These are phyloP conservation scores for Calonectria pseudoreteaudii DNA, from an alignment of 2,329 filamentous ascomycete genomes.

Conservation along the genomic window DNA sequence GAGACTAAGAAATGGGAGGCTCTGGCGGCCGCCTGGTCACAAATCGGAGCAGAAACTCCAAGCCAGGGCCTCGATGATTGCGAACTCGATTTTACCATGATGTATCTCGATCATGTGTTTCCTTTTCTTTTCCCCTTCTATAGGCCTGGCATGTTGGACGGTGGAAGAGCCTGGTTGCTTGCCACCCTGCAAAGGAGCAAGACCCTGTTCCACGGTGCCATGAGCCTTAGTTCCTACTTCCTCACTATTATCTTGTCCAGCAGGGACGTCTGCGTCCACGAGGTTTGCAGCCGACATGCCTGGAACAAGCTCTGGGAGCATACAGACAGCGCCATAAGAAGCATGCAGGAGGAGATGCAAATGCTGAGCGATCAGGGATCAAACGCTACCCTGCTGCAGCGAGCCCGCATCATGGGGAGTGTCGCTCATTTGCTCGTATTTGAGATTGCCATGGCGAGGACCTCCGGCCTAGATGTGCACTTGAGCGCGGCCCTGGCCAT, in stretches of 20 bases:
- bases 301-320: conserved; percentile 1
- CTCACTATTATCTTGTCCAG: conserved; percentile 21
- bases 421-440: conserved; percentile 13
- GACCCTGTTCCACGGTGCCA: conserved; percentile 60
- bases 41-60: not conserved
- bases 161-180: conserved; percentile 65
- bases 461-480: conserved; percentile 1
- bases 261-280: not conserved
- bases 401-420: not conserved
- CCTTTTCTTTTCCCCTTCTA: conserved; percentile 69
- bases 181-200: conserved; percentile 61
- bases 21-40: not conserved
- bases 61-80: not conserved
- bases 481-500: not conserved
- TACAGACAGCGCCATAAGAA: not conserved
- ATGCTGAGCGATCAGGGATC: not conserved
- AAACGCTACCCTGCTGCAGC: not conserved
- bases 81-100: conserved; percentile 17
- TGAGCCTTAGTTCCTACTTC: conserved; percentile 47
- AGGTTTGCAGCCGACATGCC: not conserved
- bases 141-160: conserved; percentile 58
- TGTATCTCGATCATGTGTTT: conserved; percentile 53
- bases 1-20: not conserved
- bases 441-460: conserved; percentile 15
- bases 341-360: conserved; percentile 4